Base-by-base conservation (phyloP, 257 asterid species). In the Nicotiana obtusifolia region DNA sequence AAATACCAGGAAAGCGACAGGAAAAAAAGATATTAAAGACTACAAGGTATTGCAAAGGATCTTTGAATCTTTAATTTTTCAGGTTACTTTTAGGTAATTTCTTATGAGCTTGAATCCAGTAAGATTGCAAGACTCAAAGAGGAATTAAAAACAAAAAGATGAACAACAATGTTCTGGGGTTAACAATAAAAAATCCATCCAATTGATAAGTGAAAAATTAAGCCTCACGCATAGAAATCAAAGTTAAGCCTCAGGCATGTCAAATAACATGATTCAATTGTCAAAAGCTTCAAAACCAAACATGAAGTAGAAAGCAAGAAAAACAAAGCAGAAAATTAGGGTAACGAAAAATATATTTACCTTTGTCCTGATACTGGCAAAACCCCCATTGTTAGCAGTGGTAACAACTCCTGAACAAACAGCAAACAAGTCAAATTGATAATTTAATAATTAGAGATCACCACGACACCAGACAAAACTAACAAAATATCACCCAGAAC, bases 381-480 rank as follows among this genome's bases (percentile, higher is more conserved):
- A 95, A 24, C 99, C 99, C 20, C 99, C 99, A 87, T 92, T 95
- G 86, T 95, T 95, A 76, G 98, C 93, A 71, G 98, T 91, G 68
- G 99, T 92, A 83, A 95, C 93, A 82, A 89, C 85, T 52, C 98
- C 99, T 95, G 86, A 54, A 64, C 81, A 69, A 78, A 81, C 33
- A 61, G 10, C 10, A 59, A 20, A 54, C 30, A 59, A 35, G 49
- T 17, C 31, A 47, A 22, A 80, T 80, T 49, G 78, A 37, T 33
- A 13, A 20, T 61, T 60, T 19, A 44, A 19, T 31, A 54, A 80
- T 49, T 17, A 47, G 49, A 28, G 35, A 80, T 80, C 78, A 80
- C 20, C 65, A 80, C 2, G 7, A 47, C 13, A 10, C n/a, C 10
- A 30, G 54, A 11, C 31, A 65, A 28, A 47, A 5, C 76, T 47